These are phyloP conservation scores for Clonostachys byssicola DNA, from an alignment of 2,329 filamentous ascomycete genomes.

Conservation along the genomic window DNA sequence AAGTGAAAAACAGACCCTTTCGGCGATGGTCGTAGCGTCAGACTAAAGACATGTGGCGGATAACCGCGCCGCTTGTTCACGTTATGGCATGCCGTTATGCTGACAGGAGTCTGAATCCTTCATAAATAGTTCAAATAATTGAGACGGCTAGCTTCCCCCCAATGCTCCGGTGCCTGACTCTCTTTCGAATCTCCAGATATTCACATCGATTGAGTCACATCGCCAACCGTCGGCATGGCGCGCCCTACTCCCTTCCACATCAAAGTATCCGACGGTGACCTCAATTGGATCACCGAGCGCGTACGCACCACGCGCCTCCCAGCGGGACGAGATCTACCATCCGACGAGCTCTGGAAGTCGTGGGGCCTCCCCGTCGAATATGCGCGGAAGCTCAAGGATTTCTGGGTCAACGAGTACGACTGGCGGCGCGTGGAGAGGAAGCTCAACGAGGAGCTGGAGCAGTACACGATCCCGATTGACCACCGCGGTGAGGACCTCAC, in stretches of 20 bases:
- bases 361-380: background rate
- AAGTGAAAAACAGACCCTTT: no score
- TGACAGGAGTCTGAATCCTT: no score
- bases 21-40: no score
- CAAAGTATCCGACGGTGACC: background rate
- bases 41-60: no score
- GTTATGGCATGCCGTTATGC: no score
- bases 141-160: no score
- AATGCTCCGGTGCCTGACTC: no score
- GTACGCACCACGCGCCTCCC: background rate
- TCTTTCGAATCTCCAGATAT: no score
- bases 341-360: background rate
- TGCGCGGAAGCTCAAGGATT: background rate
- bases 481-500: background rate
- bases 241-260: background rate
- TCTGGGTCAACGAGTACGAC: constrained; percentile 1
- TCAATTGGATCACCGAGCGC: background rate
- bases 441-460: background rate
- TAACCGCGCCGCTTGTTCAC: no score
- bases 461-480: background rate
- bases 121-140: no score
- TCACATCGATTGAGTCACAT: no score
- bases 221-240: background rate
- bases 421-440: background rate
- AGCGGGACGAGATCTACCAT: background rate